Percentiles rank a stretch among this genome's conserved stretches.
phyloP scores from a whole-genome alignment of 75 land plant species.

The Ceratopteris richardii region DNA sequence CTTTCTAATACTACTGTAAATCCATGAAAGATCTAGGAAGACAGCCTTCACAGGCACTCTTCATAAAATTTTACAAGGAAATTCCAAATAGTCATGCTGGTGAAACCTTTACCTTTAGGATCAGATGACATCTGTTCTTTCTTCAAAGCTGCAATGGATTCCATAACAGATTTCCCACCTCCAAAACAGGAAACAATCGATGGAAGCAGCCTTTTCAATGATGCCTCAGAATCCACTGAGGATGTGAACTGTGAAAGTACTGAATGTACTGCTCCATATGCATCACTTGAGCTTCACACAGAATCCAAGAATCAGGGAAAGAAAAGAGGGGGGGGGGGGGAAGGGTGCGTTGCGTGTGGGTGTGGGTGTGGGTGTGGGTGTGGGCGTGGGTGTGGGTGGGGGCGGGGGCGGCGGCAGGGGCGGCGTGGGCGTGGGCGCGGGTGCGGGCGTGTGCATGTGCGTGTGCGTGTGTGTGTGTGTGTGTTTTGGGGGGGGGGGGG shows the following conservation, averaged over 20 bases:
- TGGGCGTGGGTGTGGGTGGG: too few species aligned
- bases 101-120: conserved; percentile 46
- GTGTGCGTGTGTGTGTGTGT: too few species aligned
- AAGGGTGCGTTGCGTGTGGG: background rate
- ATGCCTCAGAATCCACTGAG: conserved; percentile 47
- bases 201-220: conserved; percentile 51
- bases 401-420: too few species aligned
- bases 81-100: too few species aligned
- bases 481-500: too few species aligned
- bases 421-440: too few species aligned
- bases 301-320: background rate
- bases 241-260: conserved; percentile 33
- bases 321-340: background rate
- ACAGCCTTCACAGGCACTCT: too few species aligned
- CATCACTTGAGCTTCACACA: conserved; percentile 54
- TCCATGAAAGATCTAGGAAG: too few species aligned
- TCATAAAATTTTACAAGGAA: too few species aligned
- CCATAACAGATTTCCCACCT: conserved; percentile 42
- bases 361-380: background rate
- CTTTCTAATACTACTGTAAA: too few species aligned
- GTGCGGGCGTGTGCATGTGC: too few species aligned
- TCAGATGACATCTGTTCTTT: conserved; percentile 44
- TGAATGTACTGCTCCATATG: conserved; percentile 41
- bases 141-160: conserved; percentile 54
- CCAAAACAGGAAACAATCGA: conserved; percentile 53